A percentile compares a stretch with the other conserved stretches of the same genome.
These are phyloP conservation scores for Arthrobotrys entomopaga DNA, from an alignment of 2,329 filamentous ascomycete genomes.

Conservation along the genomic window DNA sequence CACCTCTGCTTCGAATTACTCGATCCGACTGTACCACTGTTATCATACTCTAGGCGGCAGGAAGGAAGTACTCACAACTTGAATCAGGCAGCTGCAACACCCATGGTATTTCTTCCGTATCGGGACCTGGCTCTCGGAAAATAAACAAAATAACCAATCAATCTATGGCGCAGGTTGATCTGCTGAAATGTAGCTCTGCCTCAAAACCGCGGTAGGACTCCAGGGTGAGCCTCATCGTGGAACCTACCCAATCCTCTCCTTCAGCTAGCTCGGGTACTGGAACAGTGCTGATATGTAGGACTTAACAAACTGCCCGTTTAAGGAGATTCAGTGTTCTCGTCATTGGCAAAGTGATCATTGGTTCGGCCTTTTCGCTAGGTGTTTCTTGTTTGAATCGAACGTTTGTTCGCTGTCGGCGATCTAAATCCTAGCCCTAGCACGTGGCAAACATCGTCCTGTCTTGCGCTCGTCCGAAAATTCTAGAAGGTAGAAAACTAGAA, in stretches of 20 bases:
- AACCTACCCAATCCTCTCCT: slow-evolving; percentile 46
- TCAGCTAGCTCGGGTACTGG: slow-evolving; percentile 14
- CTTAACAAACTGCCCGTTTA: slow-evolving; percentile 12
- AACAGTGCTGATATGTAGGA: slow-evolving; percentile 7
- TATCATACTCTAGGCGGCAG: slow-evolving; percentile 55
- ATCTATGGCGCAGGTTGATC: too few relatives aligned
- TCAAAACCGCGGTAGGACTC: slow-evolving; percentile 36
- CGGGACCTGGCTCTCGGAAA: slow-evolving; percentile 46
- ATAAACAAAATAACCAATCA: slow-evolving; percentile 51
- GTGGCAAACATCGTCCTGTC: neutral
- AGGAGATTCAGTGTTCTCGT: slow-evolving; percentile 2
- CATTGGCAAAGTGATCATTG: neutral
- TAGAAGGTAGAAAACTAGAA: too few relatives aligned
- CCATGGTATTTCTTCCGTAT: slow-evolving; percentile 32
- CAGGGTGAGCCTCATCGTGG: slow-evolving; percentile 40
- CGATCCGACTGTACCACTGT: slow-evolving; percentile 38
- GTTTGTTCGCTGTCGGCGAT: slow-evolving; percentile 35
- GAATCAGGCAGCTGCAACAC: slow-evolving; percentile 53
- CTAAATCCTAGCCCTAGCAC: slow-evolving; percentile 19
- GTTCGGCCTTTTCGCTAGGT: neutral
- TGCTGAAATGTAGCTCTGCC: slow-evolving; percentile 31
- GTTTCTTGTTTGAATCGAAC: slow-evolving; percentile 26
- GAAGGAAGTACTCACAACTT: slow-evolving; percentile 30
- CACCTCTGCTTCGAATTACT: slow-evolving; percentile 50
- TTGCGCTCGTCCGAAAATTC: too few relatives aligned